Conservation (phyloP, 192 early-diverging fungal species). For the Globomyces pollinis-pini region DNA sequence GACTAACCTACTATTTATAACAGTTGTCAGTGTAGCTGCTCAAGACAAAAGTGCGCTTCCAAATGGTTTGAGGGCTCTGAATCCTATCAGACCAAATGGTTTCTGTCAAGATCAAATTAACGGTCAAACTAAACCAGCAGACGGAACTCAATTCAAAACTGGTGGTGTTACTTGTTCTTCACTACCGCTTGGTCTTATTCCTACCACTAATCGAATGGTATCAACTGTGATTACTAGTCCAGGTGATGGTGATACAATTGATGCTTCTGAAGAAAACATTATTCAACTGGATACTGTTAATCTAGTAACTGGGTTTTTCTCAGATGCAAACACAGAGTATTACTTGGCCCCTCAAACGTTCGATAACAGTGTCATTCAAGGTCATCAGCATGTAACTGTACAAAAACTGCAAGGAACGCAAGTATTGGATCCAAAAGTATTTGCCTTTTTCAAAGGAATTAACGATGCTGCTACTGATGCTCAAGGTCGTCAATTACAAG, state of each 20-base stretch:
- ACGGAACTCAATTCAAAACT: constrained; percentile 8
- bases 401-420: constrained; percentile 10
- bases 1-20: no score
- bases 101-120: not conserved
- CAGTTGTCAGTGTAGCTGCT: no score
- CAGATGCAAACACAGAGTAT: constrained; percentile 27
- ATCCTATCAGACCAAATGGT: not conserved
- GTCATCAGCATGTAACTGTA: constrained; percentile 39
- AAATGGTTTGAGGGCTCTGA: not conserved
- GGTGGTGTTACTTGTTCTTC: constrained; percentile 11
- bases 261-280: constrained; percentile 16
- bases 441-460: constrained; percentile 23
- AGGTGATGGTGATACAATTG: constrained; percentile 17
- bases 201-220: constrained; percentile 21
- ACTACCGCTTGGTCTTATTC: not conserved
- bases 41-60: not conserved
- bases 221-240: constrained; percentile 25
- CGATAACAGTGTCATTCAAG: constrained; percentile 30
- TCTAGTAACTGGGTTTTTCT: constrained; percentile 37
- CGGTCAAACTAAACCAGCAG: not conserved
- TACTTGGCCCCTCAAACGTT: constrained; percentile 33
- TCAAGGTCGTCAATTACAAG: constrained; percentile 10
- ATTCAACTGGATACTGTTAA: constrained; percentile 23
- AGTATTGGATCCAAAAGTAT: not conserved
- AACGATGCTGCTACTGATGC: constrained; percentile 23